Conservation (phyloP, 1,284 basidiomycete species). For the Cystobasidiaceae sp. region DNA sequence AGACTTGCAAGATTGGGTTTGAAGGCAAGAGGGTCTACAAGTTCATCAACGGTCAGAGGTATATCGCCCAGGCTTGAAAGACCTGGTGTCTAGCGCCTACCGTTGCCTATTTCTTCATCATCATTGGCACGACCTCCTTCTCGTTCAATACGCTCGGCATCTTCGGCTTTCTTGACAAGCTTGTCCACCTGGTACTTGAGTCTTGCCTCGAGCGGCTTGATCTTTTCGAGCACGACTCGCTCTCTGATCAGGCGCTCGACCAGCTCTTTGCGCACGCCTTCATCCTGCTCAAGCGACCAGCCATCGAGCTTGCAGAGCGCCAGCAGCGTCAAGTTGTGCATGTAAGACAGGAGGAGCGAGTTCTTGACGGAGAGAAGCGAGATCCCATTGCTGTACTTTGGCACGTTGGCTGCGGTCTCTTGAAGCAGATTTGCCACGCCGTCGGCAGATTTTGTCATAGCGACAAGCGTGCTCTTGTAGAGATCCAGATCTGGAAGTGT, state of each 20-base stretch:
- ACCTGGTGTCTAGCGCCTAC: constrained; percentile 48
- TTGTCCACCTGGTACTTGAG: constrained; percentile 96
- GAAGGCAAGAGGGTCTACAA: constrained; percentile 78
- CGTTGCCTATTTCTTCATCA: constrained; percentile 58
- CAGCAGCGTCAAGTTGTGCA: constrained; percentile 77
- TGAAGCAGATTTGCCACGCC: constrained; percentile 15
- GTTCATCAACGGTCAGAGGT: too few relatives aligned
- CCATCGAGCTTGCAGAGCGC: constrained; percentile 61
- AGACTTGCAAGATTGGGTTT: constrained; percentile 65
- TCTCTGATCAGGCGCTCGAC: constrained; percentile 63
- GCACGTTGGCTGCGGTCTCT: constrained; percentile 4
- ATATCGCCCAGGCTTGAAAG: not conserved
- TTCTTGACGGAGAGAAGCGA: constrained; percentile 87
- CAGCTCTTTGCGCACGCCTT: constrained; percentile 44
- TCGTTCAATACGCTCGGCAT: constrained; percentile 49
- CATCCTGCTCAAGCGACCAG: constrained; percentile 53
- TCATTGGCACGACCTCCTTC: constrained; percentile 47
- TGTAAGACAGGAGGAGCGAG: constrained; percentile 74
- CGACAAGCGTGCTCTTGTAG: constrained; percentile 4
- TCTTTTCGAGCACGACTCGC: constrained; percentile 70
- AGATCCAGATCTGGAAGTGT: constrained; percentile 16
- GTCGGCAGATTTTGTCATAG: constrained; percentile 12
- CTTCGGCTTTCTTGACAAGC: constrained; percentile 64
- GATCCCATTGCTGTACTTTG: constrained; percentile 61
- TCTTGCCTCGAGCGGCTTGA: constrained; percentile 70